Conservation (phyloP, 176 grass and related monocot species). For the Phoenix dactylifera region DNA sequence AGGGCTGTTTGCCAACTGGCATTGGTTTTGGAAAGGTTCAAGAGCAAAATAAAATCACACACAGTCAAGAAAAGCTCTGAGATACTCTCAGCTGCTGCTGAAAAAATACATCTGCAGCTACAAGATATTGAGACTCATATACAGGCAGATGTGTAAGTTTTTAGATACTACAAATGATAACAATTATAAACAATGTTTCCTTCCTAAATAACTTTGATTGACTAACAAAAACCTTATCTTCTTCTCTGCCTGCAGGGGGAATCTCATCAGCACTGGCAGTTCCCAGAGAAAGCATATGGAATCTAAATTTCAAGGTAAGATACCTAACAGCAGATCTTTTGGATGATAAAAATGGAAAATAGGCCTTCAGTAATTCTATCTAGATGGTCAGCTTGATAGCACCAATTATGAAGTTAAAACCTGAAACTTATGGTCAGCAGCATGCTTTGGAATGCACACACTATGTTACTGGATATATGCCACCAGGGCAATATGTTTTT, state of each 20-base stretch:
- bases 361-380: too few relatives aligned
- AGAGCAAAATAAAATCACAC: slow-evolving; percentile 70
- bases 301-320: slow-evolving; percentile 75
- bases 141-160: slow-evolving; percentile 79
- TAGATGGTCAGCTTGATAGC: too few relatives aligned
- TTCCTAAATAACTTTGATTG: too few relatives aligned
- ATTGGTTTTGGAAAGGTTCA: slow-evolving; percentile 58
- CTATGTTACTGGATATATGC: too few relatives aligned
- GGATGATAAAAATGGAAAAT: too few relatives aligned
- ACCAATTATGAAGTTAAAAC: too few relatives aligned
- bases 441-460: too few relatives aligned
- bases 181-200: not conserved
- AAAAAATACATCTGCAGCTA: slow-evolving; percentile 53
- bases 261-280: slow-evolving; percentile 53
- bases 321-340: too few relatives aligned
- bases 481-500: too few relatives aligned
- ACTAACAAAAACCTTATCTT: slow-evolving; percentile 9
- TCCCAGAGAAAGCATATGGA: slow-evolving; percentile 76
- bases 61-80: slow-evolving; percentile 60
- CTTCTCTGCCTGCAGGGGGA: slow-evolving; percentile 50
- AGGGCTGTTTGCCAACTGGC: slow-evolving; percentile 74
- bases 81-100: slow-evolving; percentile 58
- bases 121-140: slow-evolving; percentile 54
- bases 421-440: too few relatives aligned
- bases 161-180: slow-evolving; percentile 15